Percentiles rank a stretch among this genome's conserved stretches.
Conservation (phyloP, 2,329 filamentous ascomycete genomes). For the Lecanoromycetidae sp. region DNA sequence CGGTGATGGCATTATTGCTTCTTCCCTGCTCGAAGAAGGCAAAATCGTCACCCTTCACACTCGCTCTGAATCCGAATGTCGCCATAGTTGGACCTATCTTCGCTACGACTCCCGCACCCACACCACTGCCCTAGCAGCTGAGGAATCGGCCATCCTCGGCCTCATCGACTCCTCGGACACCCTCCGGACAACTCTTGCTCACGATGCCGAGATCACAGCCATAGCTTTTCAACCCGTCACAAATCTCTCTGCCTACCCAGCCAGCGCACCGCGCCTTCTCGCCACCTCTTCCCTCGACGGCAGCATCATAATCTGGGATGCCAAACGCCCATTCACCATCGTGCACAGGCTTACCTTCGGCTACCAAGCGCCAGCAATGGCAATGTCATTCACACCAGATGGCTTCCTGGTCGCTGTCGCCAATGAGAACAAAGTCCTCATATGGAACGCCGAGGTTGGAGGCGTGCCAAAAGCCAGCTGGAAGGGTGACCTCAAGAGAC, state of each 20-base stretch:
- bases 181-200: slow-evolving; percentile 8
- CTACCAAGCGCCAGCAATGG: slow-evolving; percentile 28
- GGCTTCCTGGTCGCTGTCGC: slow-evolving; percentile 35
- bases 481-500: slow-evolving; percentile 23
- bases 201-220: slow-evolving; percentile 20
- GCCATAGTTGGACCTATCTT: slow-evolving; percentile 12
- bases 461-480: slow-evolving; percentile 23
- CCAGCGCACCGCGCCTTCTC: slow-evolving; percentile 23
- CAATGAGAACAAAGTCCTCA: slow-evolving; percentile 32
- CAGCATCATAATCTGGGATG: slow-evolving; percentile 34
- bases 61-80: neutral
- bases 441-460: slow-evolving; percentile 36
- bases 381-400: slow-evolving; percentile 35
- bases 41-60: slow-evolving; percentile 30
- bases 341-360: slow-evolving; percentile 29
- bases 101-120: slow-evolving; percentile 12
- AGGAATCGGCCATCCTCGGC: slow-evolving; percentile 12
- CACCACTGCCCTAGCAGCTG: slow-evolving; percentile 14
- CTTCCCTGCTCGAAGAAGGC: slow-evolving; percentile 26
- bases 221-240: slow-evolving; percentile 16
- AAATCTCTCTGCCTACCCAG: slow-evolving; percentile 22
- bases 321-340: slow-evolving; percentile 27
- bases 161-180: slow-evolving; percentile 8
- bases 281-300: slow-evolving; percentile 36
- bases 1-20: slow-evolving; percentile 30